These are phyloP conservation scores for Vaccinium vitisidaea DNA, from an alignment of 148 eudicot genomes.

Conservation along the genomic window DNA sequence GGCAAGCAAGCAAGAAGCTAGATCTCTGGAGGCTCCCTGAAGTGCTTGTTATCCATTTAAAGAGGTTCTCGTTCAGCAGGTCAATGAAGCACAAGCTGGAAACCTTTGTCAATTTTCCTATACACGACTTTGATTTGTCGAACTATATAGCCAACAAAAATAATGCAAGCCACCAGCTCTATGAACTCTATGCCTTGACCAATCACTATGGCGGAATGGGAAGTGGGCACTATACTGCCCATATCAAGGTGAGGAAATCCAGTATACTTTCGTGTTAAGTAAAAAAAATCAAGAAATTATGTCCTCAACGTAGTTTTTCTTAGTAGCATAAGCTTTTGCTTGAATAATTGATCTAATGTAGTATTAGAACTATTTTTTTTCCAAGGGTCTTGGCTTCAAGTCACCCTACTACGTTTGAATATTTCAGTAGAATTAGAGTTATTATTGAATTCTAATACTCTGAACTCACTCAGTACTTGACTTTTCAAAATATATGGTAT, in stretches of 20 bases:
- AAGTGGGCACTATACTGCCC: conserved; percentile 95
- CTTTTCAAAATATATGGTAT: not conserved
- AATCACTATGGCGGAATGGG: conserved; percentile 98
- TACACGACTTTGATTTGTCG: conserved; percentile 82
- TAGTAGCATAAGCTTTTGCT: not conserved
- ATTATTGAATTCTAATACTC: not conserved
- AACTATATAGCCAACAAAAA: conserved; percentile 86
- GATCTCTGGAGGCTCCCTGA: conserved; percentile 99
- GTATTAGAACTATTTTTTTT: not conserved
- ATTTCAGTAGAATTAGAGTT: not conserved
- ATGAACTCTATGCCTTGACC: conserved; percentile 88
- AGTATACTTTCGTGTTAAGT: not conserved
- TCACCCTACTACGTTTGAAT: not conserved
- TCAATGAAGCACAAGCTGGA: conserved; percentile 91
- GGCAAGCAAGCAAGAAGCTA: conserved; percentile 99
- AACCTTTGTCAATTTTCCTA: conserved; percentile 84
- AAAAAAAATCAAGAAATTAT: not conserved
- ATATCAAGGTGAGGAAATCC: conserved; percentile 71
- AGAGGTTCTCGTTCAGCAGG: conserved; percentile 91
- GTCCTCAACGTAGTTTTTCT: not conserved
- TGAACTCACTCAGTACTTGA: not conserved
- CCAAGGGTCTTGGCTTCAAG: not conserved
- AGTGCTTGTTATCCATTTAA: conserved; percentile 87
- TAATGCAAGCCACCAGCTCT: conserved; percentile 63
- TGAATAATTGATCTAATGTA: not conserved